These are phyloP conservation scores for Lentinula sp. DNA, from an alignment of 768 basidiomycete genomes.

Conservation along the genomic window DNA sequence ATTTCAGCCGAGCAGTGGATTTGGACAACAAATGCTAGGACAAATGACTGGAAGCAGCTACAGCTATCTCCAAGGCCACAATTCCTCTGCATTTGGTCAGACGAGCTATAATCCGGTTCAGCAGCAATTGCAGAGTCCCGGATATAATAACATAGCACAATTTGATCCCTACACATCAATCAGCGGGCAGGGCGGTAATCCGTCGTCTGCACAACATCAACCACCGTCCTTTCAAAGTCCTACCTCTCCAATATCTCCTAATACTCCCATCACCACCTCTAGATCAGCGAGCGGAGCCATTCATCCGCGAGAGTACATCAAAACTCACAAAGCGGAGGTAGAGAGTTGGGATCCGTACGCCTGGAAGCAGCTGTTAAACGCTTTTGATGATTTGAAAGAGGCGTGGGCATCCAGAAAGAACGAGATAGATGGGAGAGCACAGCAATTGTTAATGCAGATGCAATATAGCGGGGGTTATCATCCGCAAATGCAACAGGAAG, in stretches of 20 bases:
- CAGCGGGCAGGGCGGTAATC: constrained; percentile 13
- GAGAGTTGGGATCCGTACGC: constrained; percentile 66
- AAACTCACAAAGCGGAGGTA: constrained; percentile 57
- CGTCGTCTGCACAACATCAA: constrained; percentile 13
- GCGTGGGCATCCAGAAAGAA: constrained; percentile 60
- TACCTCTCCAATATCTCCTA: background rate
- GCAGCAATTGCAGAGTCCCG: constrained; percentile 42
- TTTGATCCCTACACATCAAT: constrained; percentile 49
- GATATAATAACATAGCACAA: constrained; percentile 33
- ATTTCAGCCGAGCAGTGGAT: constrained; percentile 50
- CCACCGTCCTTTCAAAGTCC: background rate
- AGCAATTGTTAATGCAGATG: constrained; percentile 39
- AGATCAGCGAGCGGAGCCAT: constrained; percentile 30
- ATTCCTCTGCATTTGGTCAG: constrained; percentile 18
- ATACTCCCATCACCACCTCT: constrained; percentile 14
- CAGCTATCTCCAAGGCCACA: constrained; percentile 18
- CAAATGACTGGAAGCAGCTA: constrained; percentile 18
- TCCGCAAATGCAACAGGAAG: constrained; percentile 48
- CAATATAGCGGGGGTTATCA: constrained; percentile 38
- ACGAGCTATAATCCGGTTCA: constrained; percentile 35
- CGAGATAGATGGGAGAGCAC: constrained; percentile 44
- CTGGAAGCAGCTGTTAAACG: constrained; percentile 64
- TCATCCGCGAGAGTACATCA: constrained; percentile 69
- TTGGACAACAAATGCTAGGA: constrained; percentile 48
- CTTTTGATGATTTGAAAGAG: constrained; percentile 59